These are phyloP conservation scores for Catunica adiposa DNA, from an alignment of 2,329 filamentous ascomycete genomes.

Conservation along the genomic window DNA sequence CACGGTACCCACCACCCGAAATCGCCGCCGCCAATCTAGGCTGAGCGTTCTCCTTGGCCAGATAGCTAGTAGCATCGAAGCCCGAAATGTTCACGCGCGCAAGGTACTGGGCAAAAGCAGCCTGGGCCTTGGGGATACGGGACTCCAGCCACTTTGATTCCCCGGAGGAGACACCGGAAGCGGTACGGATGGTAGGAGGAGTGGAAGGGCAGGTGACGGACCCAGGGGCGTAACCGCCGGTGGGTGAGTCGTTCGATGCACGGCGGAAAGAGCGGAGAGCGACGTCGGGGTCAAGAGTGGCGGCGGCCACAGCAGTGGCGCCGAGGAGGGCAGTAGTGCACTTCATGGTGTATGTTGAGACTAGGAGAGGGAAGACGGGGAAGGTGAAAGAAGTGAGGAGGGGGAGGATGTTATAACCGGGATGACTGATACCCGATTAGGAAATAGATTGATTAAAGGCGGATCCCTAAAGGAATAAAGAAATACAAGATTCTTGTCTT, in stretches of 20 bases:
- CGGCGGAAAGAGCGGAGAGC: constrained; percentile 15
- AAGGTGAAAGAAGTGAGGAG: not conserved
- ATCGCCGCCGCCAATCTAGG: constrained; percentile 56
- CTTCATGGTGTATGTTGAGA: constrained; percentile 8
- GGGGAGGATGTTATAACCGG: not conserved
- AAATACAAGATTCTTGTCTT: no score
- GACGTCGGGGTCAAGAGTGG: not conserved
- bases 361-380: not conserved
- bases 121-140: constrained; percentile 55
- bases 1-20: constrained; percentile 74
- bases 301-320: constrained; percentile 10
- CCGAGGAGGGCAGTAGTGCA: constrained; percentile 5
- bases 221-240: constrained; percentile 54
- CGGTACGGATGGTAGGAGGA: constrained; percentile 52
- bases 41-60: constrained; percentile 31
- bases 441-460: not conserved
- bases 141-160: constrained; percentile 60
- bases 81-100: constrained; percentile 54
- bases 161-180: constrained; percentile 39
- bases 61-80: constrained; percentile 61
- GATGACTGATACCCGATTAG: not conserved
- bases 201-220: constrained; percentile 50
- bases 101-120: constrained; percentile 61
- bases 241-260: constrained; percentile 24
- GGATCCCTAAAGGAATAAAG: not conserved